These are phyloP conservation scores for Calcarisporium arbuscula DNA, from an alignment of 2,329 filamentous ascomycete species.

Conservation along the genomic window DNA sequence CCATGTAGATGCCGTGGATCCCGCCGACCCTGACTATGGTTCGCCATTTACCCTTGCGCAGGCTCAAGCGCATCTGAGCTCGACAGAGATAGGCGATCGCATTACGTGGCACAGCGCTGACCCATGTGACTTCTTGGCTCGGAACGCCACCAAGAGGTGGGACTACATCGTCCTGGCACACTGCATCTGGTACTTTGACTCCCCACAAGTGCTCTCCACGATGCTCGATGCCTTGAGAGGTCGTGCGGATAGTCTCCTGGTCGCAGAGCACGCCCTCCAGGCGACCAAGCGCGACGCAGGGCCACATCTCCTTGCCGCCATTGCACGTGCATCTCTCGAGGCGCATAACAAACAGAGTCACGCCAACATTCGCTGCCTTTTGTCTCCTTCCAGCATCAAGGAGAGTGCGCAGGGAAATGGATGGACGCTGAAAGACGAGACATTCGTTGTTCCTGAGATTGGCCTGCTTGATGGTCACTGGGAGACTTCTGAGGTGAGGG, in stretches of 20 bases:
- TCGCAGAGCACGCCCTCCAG: conserved; percentile 23
- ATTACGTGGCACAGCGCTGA: conserved; percentile 37
- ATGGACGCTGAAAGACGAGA: conserved; percentile 31
- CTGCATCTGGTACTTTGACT: conserved; percentile 48
- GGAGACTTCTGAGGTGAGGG: conserved; percentile 32
- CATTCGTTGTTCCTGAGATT: conserved; percentile 25
- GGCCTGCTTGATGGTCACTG: conserved; percentile 40
- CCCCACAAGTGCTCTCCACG: conserved; percentile 19
- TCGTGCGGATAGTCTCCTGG: conserved; percentile 13
- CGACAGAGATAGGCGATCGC: conserved; percentile 29
- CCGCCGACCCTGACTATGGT: conserved; percentile 42
- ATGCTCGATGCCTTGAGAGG: conserved; percentile 16
- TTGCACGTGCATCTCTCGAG: conserved; percentile 38
- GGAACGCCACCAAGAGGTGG: conserved; percentile 21
- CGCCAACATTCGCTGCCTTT: conserved; percentile 41
- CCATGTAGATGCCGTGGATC: conserved; percentile 45
- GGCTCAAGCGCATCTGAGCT: conserved; percentile 38
- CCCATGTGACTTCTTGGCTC: conserved; percentile 27
- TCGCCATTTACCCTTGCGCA: conserved; percentile 41
- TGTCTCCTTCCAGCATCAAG: conserved; percentile 35
- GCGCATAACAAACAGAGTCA: conserved; percentile 27
- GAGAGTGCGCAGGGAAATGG: conserved; percentile 26
- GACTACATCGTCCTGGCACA: conserved; percentile 43
- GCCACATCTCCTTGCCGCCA: conserved; percentile 46
- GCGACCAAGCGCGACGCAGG: conserved; percentile 30